phyloP scores from a whole-genome alignment of 108 stramenopile species.

The Discostella stelligeroides region DNA sequence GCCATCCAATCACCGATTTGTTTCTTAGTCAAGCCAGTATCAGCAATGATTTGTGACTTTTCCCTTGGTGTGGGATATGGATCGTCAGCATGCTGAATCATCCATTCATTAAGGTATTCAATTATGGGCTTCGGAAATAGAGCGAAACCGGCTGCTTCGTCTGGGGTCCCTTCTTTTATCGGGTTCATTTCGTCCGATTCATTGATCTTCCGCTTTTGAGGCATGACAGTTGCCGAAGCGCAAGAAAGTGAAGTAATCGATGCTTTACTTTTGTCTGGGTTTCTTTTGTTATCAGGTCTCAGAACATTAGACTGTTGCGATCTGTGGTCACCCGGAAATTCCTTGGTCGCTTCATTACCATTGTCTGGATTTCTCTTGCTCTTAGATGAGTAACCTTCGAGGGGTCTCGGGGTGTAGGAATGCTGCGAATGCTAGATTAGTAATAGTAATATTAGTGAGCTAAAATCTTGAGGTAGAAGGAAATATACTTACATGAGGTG shows the following conservation, averaged over 20 bases:
- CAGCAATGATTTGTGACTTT: slow-evolving; percentile 32
- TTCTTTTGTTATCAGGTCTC: slow-evolving; percentile 25
- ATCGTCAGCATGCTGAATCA: slow-evolving; percentile 24
- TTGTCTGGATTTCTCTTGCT: slow-evolving; percentile 30
- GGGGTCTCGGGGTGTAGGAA: slow-evolving; percentile 42
- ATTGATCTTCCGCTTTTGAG: slow-evolving; percentile 11
- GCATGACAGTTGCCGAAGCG: neutral
- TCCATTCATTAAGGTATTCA: slow-evolving; percentile 45
- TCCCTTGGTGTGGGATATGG: slow-evolving; percentile 33
- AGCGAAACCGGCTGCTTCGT: slow-evolving; percentile 14
- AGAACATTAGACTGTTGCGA: too few relatives aligned
- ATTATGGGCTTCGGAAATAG: slow-evolving; percentile 26
- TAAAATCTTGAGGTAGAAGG: neutral
- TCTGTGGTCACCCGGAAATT: too few relatives aligned
- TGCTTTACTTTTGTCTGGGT: slow-evolving; percentile 16
- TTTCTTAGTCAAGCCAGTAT: slow-evolving; percentile 40
- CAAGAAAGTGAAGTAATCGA: neutral
- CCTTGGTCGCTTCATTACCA: slow-evolving; percentile 1
- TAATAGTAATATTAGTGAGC: neutral
- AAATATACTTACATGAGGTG: slow-evolving; percentile 47
- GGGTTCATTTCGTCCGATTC: neutral
- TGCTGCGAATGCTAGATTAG: slow-evolving; percentile 16
- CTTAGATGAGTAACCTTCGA: slow-evolving; percentile 22
- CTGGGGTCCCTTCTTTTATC: neutral
- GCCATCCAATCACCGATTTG: slow-evolving; percentile 47